Base-by-base conservation (phyloP, 1,139 yeast species). In the Suhomyces maxii region DNA sequence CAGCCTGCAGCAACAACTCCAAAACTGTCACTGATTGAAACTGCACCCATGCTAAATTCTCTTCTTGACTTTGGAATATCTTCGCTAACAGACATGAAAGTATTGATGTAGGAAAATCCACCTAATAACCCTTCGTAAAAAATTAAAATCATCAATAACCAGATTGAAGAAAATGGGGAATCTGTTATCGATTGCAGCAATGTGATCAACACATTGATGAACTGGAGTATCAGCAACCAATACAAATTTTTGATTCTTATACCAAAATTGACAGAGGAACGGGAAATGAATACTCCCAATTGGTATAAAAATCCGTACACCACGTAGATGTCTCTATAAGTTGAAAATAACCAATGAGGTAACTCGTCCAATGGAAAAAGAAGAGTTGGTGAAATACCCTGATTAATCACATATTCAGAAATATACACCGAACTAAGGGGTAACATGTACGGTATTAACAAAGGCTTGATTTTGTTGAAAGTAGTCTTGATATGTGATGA, bases 21-120 rank as follows among this genome's bases (percentile, higher is more conserved):
- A 23, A 87, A 82, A 11, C 96, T 86, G 62, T 93, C 98, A 52
- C 97, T 89, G 49, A 91, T 82, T 0, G 96, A 90, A 0, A 90
- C 96, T n/a, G 95, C 82, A 1, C 97, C 98, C 80, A 93, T 79
- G 7, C 95, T 84, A 61, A 91, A 90, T 60, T 93, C 98, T 44
- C 96, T 73, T 48, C 82, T 80, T 0, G 68, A 56, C 12, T 69
- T 61, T 0, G 80, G 68, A 0, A 83, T 76, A 1, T 80, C 74
- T 52, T 89, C 96, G 40, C 87, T 77, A 0, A 90, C 93, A 12
- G 82, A 73, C 72, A 86, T 73, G 58, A 89, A 93, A 0, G 97
- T 90, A 59, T 91, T 91, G 43, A 89, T 95, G 60, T 93, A 93
- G 25, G 93, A 83, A 3, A 87, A 80, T 1, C 99, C 98, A 1